Percentiles rank a stretch among this genome's conserved stretches.
Conservation (phyloP, 805 yeast species). For the Danielia reshetovae region DNA sequence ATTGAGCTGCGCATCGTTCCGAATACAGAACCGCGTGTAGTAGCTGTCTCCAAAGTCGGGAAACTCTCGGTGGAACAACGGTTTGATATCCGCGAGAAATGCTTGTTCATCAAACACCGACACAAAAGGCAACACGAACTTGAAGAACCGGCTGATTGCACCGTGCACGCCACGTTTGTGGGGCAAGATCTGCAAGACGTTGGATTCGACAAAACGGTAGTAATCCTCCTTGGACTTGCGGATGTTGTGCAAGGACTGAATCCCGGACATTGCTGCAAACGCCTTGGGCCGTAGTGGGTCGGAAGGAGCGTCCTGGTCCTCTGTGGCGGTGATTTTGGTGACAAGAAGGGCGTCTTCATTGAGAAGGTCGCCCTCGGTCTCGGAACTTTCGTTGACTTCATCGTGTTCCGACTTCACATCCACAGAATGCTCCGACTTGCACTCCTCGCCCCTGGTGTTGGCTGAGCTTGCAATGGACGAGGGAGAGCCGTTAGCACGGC, state of each 20-base stretch:
- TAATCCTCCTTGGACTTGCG: conserved; percentile 20
- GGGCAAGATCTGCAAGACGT: conserved; percentile 30
- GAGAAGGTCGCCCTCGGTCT: conserved; percentile 15
- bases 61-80: conserved; percentile 21
- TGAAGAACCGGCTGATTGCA: conserved; percentile 31
- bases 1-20: conserved; percentile 28
- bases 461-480: background rate
- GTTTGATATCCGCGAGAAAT: conserved; percentile 22
- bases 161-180: conserved; percentile 19
- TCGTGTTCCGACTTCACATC: background rate
- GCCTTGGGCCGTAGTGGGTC: background rate
- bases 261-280: conserved; percentile 13
- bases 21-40: conserved; percentile 21
- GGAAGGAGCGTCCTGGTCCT: background rate
- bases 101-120: conserved; percentile 32
- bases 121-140: conserved; percentile 37
- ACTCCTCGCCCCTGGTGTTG: conserved; percentile 1
- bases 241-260: conserved; percentile 20
- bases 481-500: background rate
- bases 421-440: conserved; percentile 3
- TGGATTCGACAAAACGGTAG: conserved; percentile 25
- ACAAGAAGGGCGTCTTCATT: conserved; percentile 30
- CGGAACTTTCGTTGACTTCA: conserved; percentile 5
- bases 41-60: conserved; percentile 17
- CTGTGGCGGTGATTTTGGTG: conserved; percentile 19